Percentiles rank a stretch among this genome's conserved stretches.
phyloP scores from a whole-genome alignment of 176 grass and related monocot genomes.

The Avena insularis region DNA sequence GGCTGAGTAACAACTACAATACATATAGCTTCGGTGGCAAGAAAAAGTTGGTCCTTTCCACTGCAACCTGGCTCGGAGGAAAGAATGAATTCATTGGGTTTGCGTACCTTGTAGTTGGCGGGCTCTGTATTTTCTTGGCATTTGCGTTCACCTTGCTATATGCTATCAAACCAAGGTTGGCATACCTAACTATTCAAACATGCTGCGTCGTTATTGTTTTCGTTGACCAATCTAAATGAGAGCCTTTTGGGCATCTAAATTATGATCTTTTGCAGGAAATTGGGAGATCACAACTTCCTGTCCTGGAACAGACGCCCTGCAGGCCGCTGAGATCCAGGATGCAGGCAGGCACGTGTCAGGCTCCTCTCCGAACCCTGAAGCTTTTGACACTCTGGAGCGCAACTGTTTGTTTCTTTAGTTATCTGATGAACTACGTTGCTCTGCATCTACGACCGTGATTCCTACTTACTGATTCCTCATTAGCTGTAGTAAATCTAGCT shows the following conservation, averaged over 20 bases:
- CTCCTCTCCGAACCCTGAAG: background rate
- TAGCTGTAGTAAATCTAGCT: background rate
- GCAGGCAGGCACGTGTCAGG: background rate
- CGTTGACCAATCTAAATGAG: background rate
- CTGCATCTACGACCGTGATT: background rate
- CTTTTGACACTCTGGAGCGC: background rate
- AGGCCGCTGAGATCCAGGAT: slow-evolving; percentile 44
- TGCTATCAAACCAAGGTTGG: slow-evolving; percentile 85
- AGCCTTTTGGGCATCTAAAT: background rate
- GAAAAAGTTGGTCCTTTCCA: slow-evolving; percentile 89
- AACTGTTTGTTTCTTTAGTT: background rate
- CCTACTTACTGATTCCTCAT: background rate
- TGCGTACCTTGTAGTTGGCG: slow-evolving; percentile 78
- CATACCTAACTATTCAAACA: background rate
- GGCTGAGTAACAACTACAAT: slow-evolving; percentile 79
- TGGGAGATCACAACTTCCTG: slow-evolving; percentile 82
- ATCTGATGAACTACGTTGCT: background rate
- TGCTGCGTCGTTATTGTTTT: background rate
- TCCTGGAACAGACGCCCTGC: slow-evolving; percentile 81
- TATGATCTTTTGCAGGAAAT: slow-evolving; percentile 63
- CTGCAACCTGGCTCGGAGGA: slow-evolving; percentile 89
- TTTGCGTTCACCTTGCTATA: slow-evolving; percentile 76
- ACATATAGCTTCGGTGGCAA: slow-evolving; percentile 85
- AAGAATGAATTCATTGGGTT: slow-evolving; percentile 86
- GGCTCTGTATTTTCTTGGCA: slow-evolving; percentile 80